Evolutionary conservation across 768 basidiomycete genomes (phyloP), one percentile per base, ranked within the genome.

Genomic region (Albatrellus ellisii): DNA sequence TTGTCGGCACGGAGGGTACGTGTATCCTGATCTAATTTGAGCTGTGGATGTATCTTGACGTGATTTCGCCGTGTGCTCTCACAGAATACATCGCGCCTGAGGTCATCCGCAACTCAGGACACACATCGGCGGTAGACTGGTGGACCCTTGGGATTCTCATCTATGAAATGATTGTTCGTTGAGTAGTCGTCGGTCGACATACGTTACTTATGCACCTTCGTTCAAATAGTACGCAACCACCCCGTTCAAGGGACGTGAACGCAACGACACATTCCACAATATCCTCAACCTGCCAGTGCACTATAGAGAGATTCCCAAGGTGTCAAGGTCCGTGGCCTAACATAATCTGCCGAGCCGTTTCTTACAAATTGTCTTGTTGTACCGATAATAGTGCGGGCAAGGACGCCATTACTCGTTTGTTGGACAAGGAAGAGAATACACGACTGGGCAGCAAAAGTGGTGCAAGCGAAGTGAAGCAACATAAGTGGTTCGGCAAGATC

Each of bases 61-160:
- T 43, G 25, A 12, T 44, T n/a, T 18, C 46, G 27, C 46, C 47
- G 32, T 35, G 31, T 50, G 46, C 53, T 58, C 39, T 49, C 45
- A 29, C 61, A 95, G 94, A 97, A 66, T 99, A 99, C 70, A 98
- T 99, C 58, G 91, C 94, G 31, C 94, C 94, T 48, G 95, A 99
- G 67, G 95, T 99, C 45, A 95, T 99, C 58, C 85, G 86, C 53
- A 89, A 88, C 36, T 76, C 85, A 59, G 94, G 95, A 14, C 95
- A 99, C 62, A 95, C 92, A 27, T 90, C 90, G 47, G 92, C 94
- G 11, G 95, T 99, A 39, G 95, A 99, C 64, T 99, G 94, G 94
- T 92, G 89, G 95, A 98, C 95, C 25, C 68, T 97, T 38, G 95
- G 95, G 28, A 97, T 98, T 55, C 75, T 99, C 55, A 88, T 98